phyloP scores from a whole-genome alignment of 1,284 basidiomycete genomes.

The Cystobasidium slooffiae region DNA sequence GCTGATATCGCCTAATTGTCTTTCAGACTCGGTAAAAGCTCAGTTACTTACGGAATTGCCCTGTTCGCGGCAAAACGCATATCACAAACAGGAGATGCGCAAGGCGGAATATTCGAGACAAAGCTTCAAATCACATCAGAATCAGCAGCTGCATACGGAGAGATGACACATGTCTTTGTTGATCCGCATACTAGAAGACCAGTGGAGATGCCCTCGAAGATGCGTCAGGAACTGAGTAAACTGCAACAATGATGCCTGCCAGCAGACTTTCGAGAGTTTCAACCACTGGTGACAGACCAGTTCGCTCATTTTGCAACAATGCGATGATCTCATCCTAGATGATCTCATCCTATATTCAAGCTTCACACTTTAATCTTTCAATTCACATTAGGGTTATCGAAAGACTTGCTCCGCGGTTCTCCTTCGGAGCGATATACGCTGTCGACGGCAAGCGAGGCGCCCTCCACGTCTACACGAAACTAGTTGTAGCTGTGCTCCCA shows the following conservation, averaged over 20 bases:
- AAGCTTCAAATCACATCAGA: neutral
- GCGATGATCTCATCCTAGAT: too few species aligned
- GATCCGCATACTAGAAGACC: constrained; percentile 41
- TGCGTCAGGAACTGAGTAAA: constrained; percentile 32
- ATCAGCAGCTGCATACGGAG: constrained; percentile 45
- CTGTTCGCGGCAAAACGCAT: constrained; percentile 28
- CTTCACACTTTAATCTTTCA: too few species aligned
- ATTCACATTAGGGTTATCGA: too few species aligned
- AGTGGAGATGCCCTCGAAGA: constrained; percentile 21
- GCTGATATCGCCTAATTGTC: constrained; percentile 34
- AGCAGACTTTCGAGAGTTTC: neutral
- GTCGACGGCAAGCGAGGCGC: too few species aligned
- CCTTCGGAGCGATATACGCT: too few species aligned
- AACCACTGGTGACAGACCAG: neutral
- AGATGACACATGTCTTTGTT: constrained; percentile 51
- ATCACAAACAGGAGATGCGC: neutral
- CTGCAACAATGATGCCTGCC: constrained; percentile 21
- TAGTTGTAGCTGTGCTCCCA: too few species aligned
- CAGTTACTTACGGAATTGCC: constrained; percentile 39
- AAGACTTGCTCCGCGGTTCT: too few species aligned
- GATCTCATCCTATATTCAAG: too few species aligned
- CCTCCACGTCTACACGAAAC: too few species aligned
- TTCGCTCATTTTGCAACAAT: too few species aligned
- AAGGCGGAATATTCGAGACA: neutral
- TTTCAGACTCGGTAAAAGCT: constrained; percentile 34